Conservation (phyloP, 2,329 filamentous ascomycete species). For the Diaporthe sp. region DNA sequence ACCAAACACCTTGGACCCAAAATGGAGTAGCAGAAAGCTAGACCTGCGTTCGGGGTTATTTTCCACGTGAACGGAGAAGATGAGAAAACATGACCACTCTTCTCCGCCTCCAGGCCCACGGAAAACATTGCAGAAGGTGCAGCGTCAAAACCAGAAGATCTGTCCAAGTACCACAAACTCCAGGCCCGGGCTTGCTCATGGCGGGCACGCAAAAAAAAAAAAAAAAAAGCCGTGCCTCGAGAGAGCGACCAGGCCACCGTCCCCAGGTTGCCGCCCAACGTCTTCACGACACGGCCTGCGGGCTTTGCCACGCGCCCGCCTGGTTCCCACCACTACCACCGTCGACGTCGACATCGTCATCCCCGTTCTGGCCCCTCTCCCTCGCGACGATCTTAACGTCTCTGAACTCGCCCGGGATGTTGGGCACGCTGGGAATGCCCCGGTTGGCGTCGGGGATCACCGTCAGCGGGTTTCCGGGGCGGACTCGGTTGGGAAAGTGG, state of each 20-base stretch:
- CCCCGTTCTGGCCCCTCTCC: slow-evolving; percentile 12
- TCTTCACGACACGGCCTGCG: slow-evolving; percentile 8
- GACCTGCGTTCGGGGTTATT: not conserved
- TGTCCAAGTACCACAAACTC: not conserved
- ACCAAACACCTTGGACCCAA: not conserved
- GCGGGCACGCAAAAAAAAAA: not conserved
- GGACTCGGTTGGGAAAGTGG: slow-evolving; percentile 44
- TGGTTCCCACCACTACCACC: not conserved
- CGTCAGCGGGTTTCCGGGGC: slow-evolving; percentile 45
- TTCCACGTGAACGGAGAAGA: not conserved
- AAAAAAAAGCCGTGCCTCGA: not conserved
- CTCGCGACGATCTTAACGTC: slow-evolving; percentile 26
- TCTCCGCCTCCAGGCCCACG: not conserved
- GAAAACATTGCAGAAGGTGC: not conserved
- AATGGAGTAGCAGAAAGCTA: not conserved
- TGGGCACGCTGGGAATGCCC: slow-evolving; percentile 57
- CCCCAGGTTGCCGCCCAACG: not conserved
- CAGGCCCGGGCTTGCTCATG: not conserved
- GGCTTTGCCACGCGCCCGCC: slow-evolving; percentile 10
- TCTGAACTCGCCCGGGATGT: slow-evolving; percentile 50
- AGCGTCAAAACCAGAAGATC: not conserved
- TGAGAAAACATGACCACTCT: too few species aligned
- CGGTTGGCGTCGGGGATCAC: slow-evolving; percentile 58
- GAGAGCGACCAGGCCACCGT: not conserved
- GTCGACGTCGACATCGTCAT: not conserved